Base-by-base conservation (phyloP, 1,284 basidiomycete genomes). In the Schizophyllum amplum region DNA sequence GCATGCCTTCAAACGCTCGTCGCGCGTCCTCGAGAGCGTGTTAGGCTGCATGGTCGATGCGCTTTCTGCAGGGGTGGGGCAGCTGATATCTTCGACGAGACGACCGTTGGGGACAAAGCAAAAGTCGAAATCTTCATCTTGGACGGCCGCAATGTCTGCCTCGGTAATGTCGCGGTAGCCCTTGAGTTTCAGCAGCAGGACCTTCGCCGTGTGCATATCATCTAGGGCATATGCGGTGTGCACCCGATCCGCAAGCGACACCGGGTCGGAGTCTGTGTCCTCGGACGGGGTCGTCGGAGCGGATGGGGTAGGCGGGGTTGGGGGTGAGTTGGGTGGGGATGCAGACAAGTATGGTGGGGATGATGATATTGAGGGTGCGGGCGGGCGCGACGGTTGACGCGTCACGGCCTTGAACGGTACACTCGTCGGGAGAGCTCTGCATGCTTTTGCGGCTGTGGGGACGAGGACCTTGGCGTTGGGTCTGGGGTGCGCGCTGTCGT, bases 151-250 rank as follows among this genome's bases (percentile, higher is more conserved):
- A 55, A 86, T 84, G 53, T 86, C 84, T 58, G 77, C 68, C 65
- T 82, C 79, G 20, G 74, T 74, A 13, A 75, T 73, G 63, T 84
- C 78, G 56, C 83, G 76, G 55, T 84, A 76, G 59, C 83, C 83
- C 58, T 80, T 78, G 61, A 85, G 77, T 42, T 77, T 75, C 55
- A 87, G 71, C 15, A 83, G 74, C 22, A 87, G 75, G 25, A 82
- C 73, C 71, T 83, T 84, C 47, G 84, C 83, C 57, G 80, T 75
- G 58, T 80, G 82, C 59, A 86, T 78, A 70, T 87, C 73, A 66
- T 86, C 84, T 57, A 75, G 71, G 0, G 84, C 81, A 63, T 86
- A 86, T 5, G 84, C 84, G 62, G 77, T 72, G 64, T 86, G 82
- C 51, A 86, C 76, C 67, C 81, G 81, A 71, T 85, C 84, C 54